Evolutionary conservation across 2,329 filamentous ascomycete genomes (phyloP), one percentile per base, ranked within the genome.

Genomic region (Penicillium brasilianum): DNA sequence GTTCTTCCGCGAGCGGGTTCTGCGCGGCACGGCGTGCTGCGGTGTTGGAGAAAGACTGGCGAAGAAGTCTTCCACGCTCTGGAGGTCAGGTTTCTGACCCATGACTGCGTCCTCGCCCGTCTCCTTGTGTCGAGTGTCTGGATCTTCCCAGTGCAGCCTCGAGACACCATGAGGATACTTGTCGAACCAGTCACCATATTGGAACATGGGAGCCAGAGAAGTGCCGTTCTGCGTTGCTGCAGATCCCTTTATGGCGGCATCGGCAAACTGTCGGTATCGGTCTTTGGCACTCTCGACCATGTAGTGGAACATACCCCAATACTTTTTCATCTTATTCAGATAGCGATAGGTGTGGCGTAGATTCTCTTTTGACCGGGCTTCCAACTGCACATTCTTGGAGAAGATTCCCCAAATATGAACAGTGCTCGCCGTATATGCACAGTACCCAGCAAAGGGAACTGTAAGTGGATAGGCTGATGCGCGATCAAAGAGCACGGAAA

Each of bases 241-340:
- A 13, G 74, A 82, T 10, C 91, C 91, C 67, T 87, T 86, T 56
- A 89, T 83, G 32, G 89, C 87, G n/a, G 90, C 89, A 74, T 97
- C 93, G 16, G 93, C 89, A 68, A 93, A 94, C 51, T 88, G 87
- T 55, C 90, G 87, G 74, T 97, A 99, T 63, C 96, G 88, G 57
- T 94, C 90, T 61, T 95, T 93, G 37, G 97, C 84, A 71, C 94
- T 95, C 74, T 98, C 93, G 0, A 92, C 90, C 85, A 98, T 93
- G 80, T 93, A 97, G 74, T 97, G 92, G 73, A 98, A 97, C 90
- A 97, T 96, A 62, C 94, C 95, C 95, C 95, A 99, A 71, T 95
- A 93, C 62, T 91, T 91, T 82, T 97, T 97, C 91, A 98, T 96
- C 77, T 92, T 95, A 57, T 90, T 90, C 48, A 99, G 80, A 70